Percentiles rank a stretch among this genome's conserved stretches.
Conservation (phyloP, 2,329 filamentous ascomycete genomes). For the Colletotrichum destructivum region DNA sequence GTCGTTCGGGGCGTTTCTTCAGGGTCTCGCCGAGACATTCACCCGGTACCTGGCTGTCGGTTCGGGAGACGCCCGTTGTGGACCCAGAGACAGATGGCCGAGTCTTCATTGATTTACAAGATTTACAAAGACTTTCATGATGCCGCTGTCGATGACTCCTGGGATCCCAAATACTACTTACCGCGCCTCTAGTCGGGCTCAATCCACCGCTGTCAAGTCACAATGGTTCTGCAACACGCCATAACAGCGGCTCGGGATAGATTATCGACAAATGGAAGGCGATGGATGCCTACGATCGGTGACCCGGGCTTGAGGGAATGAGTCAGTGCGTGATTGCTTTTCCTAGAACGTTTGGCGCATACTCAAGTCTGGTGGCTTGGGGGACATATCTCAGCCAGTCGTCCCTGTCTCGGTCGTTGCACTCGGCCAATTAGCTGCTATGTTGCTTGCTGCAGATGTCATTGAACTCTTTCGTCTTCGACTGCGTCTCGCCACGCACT, state of each 20-base stretch:
- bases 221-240: neutral
- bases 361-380: neutral
- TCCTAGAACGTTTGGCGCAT: neutral
- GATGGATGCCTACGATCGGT: conserved; percentile 8
- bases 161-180: neutral
- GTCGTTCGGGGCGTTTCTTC: conserved; percentile 9
- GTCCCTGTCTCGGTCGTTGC: neutral
- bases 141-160: neutral
- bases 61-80: conserved; percentile 1
- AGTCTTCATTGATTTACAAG: too few relatives aligned
- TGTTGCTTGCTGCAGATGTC: neutral
- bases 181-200: neutral
- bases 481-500: conserved; percentile 27
- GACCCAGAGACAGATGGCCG: neutral
- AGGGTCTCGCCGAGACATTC: conserved; percentile 11
- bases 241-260: conserved; percentile 21
- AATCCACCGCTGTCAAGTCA: neutral
- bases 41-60: conserved; percentile 15
- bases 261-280: conserved; percentile 35
- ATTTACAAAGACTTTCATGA: too few relatives aligned
- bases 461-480: conserved; percentile 1
- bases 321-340: neutral
- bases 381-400: neutral
- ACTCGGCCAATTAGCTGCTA: neutral
- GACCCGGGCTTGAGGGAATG: neutral